These are phyloP conservation scores for Venturia pyrina DNA, from an alignment of 2,329 filamentous ascomycete genomes.

Conservation along the genomic window DNA sequence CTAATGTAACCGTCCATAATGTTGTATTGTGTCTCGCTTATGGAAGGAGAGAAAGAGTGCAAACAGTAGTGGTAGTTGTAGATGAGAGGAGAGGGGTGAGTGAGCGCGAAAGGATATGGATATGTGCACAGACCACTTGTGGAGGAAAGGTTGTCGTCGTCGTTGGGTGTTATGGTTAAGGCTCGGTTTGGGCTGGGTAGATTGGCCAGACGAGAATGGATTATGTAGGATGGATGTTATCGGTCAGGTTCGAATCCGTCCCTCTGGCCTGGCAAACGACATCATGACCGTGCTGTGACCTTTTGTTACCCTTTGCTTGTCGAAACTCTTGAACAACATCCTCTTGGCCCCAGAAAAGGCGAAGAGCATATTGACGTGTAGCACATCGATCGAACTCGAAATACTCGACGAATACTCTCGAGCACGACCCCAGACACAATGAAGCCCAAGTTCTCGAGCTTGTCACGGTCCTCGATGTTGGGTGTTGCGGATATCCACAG, in stretches of 20 bases:
- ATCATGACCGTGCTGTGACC: neutral
- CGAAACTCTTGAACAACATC: neutral
- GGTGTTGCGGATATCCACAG: neutral
- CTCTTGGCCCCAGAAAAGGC: neutral
- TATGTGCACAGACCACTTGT: neutral
- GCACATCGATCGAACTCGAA: too few species aligned
- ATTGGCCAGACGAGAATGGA: neutral
- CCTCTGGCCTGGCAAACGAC: neutral
- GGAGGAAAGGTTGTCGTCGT: neutral
- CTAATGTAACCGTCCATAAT: neutral
- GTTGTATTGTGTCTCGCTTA: neutral
- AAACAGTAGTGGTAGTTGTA: neutral
- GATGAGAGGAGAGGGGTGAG: neutral
- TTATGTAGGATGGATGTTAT: neutral
- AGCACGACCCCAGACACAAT: neutral
- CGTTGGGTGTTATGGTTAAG: neutral
- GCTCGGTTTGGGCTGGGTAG: neutral
- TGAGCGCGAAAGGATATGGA: neutral
- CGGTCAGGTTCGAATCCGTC: neutral
- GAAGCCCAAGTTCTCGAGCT: neutral
- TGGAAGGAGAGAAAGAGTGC: neutral
- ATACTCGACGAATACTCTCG: neutral
- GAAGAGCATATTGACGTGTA: too few species aligned
- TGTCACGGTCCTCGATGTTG: neutral
- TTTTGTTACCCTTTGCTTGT: neutral